Conservation (phyloP, 1,284 basidiomycete species). For the Polyporus tsugae region DNA sequence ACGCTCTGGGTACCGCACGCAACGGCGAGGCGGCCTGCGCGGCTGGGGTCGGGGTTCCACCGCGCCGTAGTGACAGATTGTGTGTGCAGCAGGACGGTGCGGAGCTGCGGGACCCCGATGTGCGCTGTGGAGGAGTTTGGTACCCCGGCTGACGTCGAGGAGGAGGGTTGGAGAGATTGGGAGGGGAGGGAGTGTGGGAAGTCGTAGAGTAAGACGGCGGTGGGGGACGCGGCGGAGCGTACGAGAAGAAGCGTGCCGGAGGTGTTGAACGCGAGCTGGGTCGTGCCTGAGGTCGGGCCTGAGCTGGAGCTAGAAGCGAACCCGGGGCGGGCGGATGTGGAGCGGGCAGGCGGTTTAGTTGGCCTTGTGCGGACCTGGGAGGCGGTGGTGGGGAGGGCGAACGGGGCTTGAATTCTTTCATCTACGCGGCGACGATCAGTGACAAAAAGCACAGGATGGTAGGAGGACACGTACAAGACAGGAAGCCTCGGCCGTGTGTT, state of each 20-base stretch:
- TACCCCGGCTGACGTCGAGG: neutral
- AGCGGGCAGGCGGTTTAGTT: conserved; percentile 55
- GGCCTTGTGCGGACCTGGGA: conserved; percentile 62
- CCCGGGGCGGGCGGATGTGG: conserved; percentile 10
- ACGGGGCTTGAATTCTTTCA: conserved; percentile 67
- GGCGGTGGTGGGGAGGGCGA: conserved; percentile 56
- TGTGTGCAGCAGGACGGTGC: conserved; percentile 71
- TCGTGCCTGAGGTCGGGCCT: conserved; percentile 19
- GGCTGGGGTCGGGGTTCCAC: conserved; percentile 75
- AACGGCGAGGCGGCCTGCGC: conserved; percentile 71
- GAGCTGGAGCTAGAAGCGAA: too few species aligned
- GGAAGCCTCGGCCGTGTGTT: conserved; percentile 81
- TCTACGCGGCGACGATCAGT: conserved; percentile 49
- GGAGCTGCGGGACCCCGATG: conserved; percentile 44
- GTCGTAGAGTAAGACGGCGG: conserved; percentile 49
- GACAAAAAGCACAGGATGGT: neutral
- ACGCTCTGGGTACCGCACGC: conserved; percentile 74
- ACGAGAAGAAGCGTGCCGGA: conserved; percentile 76
- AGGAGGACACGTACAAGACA: conserved; percentile 68
- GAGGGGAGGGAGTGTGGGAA: conserved; percentile 36
- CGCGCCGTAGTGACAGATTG: conserved; percentile 65
- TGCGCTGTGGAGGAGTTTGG: conserved; percentile 1
- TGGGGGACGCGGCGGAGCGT: conserved; percentile 72
- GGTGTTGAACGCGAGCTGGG: conserved; percentile 80
- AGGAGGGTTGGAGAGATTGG: neutral